Evolutionary conservation across 305 asterid species (phyloP).

Genomic region (Withania somnifera): DNA sequence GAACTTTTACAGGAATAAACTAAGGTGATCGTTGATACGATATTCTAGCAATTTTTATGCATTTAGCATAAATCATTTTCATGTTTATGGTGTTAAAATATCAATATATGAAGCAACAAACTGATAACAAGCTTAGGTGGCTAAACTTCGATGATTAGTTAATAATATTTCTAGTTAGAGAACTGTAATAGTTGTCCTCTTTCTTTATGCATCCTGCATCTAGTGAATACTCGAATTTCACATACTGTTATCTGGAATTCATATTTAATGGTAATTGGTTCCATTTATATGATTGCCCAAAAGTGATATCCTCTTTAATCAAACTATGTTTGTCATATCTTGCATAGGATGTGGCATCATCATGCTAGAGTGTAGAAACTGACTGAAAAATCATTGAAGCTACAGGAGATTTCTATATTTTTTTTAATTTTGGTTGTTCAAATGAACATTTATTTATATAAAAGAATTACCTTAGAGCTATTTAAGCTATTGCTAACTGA

Average conservation of each 20-base stretch:
- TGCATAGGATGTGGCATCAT: neutral
- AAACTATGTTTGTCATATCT: neutral
- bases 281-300: neutral
- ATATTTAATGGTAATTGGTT: neutral
- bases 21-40: conserved; percentile 26
- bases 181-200: neutral
- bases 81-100: neutral
- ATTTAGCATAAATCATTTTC: neutral
- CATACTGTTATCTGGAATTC: neutral
- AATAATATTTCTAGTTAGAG: neutral
- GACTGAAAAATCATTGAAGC: neutral
- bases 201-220: neutral
- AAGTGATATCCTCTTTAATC: neutral
- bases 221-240: neutral
- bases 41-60: neutral
- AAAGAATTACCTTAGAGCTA: neutral
- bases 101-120: neutral
- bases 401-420: neutral
- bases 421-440: neutral
- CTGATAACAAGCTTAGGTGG: neutral
- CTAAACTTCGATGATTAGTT: neutral
- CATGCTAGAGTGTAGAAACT: neutral
- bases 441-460: neutral
- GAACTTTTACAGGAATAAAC: conserved; percentile 57
- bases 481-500: neutral